A percentile compares a stretch with the other conserved stretches of the same genome.
Evolutionary conservation across 768 basidiomycete species (phyloP).

Genomic region (Sistotremastrum suecicum): DNA sequence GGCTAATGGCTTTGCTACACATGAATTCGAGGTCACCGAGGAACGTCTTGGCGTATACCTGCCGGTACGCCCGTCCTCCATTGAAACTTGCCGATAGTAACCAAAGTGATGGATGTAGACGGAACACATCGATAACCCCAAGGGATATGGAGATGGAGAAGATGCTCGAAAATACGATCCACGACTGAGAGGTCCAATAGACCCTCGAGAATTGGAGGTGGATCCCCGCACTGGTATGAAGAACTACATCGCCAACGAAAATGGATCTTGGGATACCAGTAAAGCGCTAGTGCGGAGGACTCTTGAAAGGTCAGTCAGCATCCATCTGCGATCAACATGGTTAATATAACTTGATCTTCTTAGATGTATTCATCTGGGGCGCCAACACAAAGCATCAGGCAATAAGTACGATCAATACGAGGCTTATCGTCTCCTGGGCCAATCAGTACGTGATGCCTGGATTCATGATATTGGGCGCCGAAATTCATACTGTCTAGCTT

Average conservation of each 20-base stretch:
- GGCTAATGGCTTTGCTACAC: constrained; percentile 72
- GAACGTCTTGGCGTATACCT: constrained; percentile 79
- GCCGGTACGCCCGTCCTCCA: constrained; percentile 31
- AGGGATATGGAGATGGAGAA: constrained; percentile 74
- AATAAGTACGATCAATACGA: constrained; percentile 62
- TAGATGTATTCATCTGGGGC: constrained; percentile 64
- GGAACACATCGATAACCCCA: constrained; percentile 89
- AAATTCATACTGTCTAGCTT: constrained; percentile 24
- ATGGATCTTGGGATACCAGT: constrained; percentile 80
- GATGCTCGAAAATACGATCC: constrained; percentile 72
- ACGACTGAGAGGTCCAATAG: constrained; percentile 66
- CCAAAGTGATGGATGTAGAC: constrained; percentile 22
- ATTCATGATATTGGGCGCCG: constrained; percentile 1
- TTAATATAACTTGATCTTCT: too few relatives aligned
- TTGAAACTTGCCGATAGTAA: constrained; percentile 1
- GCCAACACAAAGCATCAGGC: constrained; percentile 42
- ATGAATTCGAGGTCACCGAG: constrained; percentile 74
- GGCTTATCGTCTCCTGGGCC: constrained; percentile 68
- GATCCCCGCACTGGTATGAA: constrained; percentile 87
- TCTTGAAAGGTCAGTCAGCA: constrained; percentile 26
- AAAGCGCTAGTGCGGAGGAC: constrained; percentile 61
- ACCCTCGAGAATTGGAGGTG: constrained; percentile 73
- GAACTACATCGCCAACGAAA: constrained; percentile 84
- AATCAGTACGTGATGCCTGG: constrained; percentile 31
- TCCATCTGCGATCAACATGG: too few relatives aligned